These are phyloP conservation scores for Mucor irregularis DNA, from an alignment of 371 early-diverging fungal species.

Conservation along the genomic window DNA sequence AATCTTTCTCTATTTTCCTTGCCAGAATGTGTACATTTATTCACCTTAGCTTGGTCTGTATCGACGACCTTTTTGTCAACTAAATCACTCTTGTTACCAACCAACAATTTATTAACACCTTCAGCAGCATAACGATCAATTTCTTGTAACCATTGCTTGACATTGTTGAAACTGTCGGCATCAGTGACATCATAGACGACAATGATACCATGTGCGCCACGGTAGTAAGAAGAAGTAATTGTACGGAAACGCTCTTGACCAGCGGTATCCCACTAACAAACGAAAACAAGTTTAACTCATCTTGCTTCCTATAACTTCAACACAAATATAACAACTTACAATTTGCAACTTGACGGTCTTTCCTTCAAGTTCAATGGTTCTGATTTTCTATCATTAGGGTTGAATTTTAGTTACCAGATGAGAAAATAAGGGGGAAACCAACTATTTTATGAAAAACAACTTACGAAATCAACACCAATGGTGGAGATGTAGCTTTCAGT, in stretches of 20 bases:
- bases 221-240: conserved; percentile 98
- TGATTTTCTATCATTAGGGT: conserved; percentile 98
- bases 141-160: conserved; percentile 96
- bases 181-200: conserved; percentile 99
- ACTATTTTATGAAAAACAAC: no score
- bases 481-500: conserved; percentile 98
- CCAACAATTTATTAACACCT: conserved; percentile 93
- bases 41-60: conserved; percentile 72
- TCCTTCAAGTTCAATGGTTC: conserved; percentile 97
- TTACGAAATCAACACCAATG: conserved; percentile 97
- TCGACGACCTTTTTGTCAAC: conserved; percentile 85
- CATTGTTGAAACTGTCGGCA: conserved; percentile 90
- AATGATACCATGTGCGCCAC: conserved; percentile 98
- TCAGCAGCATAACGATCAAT: conserved; percentile 73
- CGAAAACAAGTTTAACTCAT: not conserved
- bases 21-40: no score
- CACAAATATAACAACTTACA: conserved; percentile 42
- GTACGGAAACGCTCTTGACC: conserved; percentile 99
- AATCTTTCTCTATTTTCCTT: no score
- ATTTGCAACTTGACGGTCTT: conserved; percentile 99
- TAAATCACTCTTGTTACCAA: conserved; percentile 99
- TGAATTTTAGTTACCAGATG: no score
- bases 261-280: conserved; percentile 96
- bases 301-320: not conserved
- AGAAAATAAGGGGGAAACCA: not conserved